These are phyloP conservation scores for Osmozyma mogii DNA, from an alignment of 805 yeast species.

Conservation along the genomic window DNA sequence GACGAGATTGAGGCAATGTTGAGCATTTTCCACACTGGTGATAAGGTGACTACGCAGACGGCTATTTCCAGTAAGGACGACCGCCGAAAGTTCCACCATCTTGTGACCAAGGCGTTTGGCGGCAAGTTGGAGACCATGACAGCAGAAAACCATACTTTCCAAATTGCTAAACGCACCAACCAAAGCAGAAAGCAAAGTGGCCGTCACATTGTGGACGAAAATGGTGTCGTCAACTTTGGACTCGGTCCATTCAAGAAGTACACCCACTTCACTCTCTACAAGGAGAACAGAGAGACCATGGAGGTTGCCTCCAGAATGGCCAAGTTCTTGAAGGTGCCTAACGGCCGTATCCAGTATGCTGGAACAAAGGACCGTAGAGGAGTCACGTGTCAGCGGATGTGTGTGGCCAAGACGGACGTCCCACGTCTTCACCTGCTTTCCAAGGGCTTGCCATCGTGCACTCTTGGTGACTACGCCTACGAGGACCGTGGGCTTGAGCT, in stretches of 20 bases:
- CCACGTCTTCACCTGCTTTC: slow-evolving; percentile 74
- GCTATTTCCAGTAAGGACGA: slow-evolving; percentile 56
- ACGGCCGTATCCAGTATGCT: slow-evolving; percentile 66
- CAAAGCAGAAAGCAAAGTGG: slow-evolving; percentile 30
- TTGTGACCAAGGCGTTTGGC: slow-evolving; percentile 65
- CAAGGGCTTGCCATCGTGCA: slow-evolving; percentile 65
- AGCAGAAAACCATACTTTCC: slow-evolving; percentile 56
- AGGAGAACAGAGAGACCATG: slow-evolving; percentile 96
- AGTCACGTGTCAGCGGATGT: slow-evolving; percentile 79
- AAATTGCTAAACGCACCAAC: slow-evolving; percentile 40
- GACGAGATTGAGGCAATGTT: slow-evolving; percentile 52
- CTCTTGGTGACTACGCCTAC: slow-evolving; percentile 72
- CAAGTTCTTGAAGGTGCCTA: slow-evolving; percentile 67
- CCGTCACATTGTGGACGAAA: slow-evolving; percentile 33
- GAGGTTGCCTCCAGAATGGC: slow-evolving; percentile 76
- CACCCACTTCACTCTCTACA: slow-evolving; percentile 74
- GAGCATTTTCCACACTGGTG: slow-evolving; percentile 46
- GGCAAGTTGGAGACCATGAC: slow-evolving; percentile 76
- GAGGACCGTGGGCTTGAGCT: slow-evolving; percentile 53
- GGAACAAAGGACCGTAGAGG: slow-evolving; percentile 98
- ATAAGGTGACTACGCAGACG: slow-evolving; percentile 48
- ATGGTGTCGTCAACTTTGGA: slow-evolving; percentile 59
- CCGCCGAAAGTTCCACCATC: slow-evolving; percentile 75
- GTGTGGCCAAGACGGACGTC: slow-evolving; percentile 60
- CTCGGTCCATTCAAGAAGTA: slow-evolving; percentile 64